Conservation (phyloP, 23 red algal genomes). For the Gracilaria domingensis region DNA sequence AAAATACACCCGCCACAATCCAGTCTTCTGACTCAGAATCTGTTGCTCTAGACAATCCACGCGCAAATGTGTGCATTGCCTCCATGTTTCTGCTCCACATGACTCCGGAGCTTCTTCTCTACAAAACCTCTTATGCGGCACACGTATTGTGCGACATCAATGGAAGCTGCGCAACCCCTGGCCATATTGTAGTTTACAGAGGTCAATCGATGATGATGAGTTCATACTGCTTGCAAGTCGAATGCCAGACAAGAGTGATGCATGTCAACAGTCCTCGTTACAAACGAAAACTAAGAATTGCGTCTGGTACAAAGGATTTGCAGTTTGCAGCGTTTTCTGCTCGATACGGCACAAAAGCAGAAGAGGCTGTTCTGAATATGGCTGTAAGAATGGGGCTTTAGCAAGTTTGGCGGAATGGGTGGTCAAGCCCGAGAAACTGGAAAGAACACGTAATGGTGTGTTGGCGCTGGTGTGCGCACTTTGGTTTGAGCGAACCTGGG, state of each 20-base stretch:
- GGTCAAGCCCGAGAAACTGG: too few species aligned
- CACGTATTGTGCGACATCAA: slow-evolving; percentile 1
- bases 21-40: background rate
- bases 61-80: background rate
- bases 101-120: background rate
- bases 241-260: background rate
- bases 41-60: background rate
- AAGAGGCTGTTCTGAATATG: background rate
- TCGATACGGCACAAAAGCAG: background rate
- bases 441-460: too few species aligned
- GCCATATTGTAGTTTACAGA: background rate
- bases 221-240: background rate
- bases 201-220: slow-evolving; percentile 18
- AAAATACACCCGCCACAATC: background rate
- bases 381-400: background rate
- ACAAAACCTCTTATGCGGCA: background rate
- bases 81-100: background rate
- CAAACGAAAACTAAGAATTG: background rate
- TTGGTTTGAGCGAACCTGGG: too few species aligned
- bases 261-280: slow-evolving; percentile 24
- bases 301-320: background rate
- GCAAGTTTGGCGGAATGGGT: too few species aligned
- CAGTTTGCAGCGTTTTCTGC: background rate
- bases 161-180: slow-evolving; percentile 15
- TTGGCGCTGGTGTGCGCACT: too few species aligned